Evolutionary conservation across 2,329 filamentous ascomycete species (phyloP), one percentile per base, ranked within the genome.

Genomic region (Venturia pyrina): DNA sequence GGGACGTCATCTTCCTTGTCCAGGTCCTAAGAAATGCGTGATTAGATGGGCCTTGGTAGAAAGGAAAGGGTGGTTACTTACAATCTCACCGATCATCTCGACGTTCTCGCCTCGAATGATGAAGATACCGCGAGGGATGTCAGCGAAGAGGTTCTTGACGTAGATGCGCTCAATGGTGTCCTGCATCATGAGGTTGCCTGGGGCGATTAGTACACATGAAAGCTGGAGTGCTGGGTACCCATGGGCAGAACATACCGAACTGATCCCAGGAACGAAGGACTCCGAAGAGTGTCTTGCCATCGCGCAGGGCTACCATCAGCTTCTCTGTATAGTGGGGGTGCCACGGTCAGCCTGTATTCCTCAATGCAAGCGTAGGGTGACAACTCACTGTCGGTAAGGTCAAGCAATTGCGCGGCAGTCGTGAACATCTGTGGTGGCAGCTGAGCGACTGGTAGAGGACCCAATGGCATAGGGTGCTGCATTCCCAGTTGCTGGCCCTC

Each of bases 401-500:
- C 95, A 67, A 99, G 82, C 67, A 99, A 82, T 81, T 98, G 95
- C 65, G 95, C 93, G 41, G 95, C 95, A 41, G 95, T 99, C 21
- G 95, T 96, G 80, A 99, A 99, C 89, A 98, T 97, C 81, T 99
- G 93, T 67, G 93, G 93, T 17, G 90, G 90, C 48, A 93, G 81
- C 77, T 91, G 89, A 69, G 85, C 83, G 5, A 80, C 76, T 62
- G 74, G 72, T 66, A 71, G 71, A 11, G 63, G 66, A 41, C 43
- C 46, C 40, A 48, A 57, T 6, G 41, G 41, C 50, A 61, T 21
- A 66, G 63, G 50, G 34, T n/a, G 53, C 19, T 40, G 53, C 32
- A 34, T 37, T 34, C 28, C 32, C 3, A 7, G 2, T 1, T 59
- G 53, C 32, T 37, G 53, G 53, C 53, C 53, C 19, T 59, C 53